Evolutionary conservation across 148 eudicot genomes (phyloP), one percentile per base, ranked within the genome.

Genomic region (Chenopodium berlandieri): DNA sequence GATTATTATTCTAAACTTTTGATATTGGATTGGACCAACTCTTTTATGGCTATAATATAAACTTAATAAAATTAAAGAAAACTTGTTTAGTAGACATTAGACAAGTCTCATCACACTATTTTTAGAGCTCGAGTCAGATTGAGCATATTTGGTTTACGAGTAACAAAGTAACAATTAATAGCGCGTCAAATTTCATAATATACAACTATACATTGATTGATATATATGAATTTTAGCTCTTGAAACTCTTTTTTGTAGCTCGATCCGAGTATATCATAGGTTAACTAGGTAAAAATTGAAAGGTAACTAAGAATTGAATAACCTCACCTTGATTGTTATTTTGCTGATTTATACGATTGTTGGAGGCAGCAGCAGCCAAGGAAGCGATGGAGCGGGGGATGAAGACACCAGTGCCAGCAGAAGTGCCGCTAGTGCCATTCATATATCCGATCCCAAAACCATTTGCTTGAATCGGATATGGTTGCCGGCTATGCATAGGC

Each of bases 371-470:
- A 27, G 31, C 7, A 2, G 54, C 0, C 56, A 12, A 3, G 3
- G 78, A 10, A 4, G 79, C 44, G 7, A 34, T 27, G 71, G 82
- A 65, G 71, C 71, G 80, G 9, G 86, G 86, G 52, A 83, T 83
- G 50, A 83, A 83, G 72, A 83, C 86, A 37, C 86, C 86, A 2
- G 86, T 83, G 1, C 86, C 86, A 0, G 80, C 47, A 46, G 75
- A 8, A 22, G 78, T 71, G 85, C 65, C 22, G n/a, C 65, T 23
- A 16, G 81, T n/a, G 8, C 66, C 44, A 1, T 31, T 65, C 16
- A n/a, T 2, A 37, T 50, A 34, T 62, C 76, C 76, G 25, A 37
- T 40, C 4, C 75, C 75, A 2, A 19, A 65, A 1, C 47, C 12
- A 63, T 22, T 16, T 4, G 66, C 52, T 60, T 47, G 83, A 47